Base-by-base conservation (phyloP, 139 green algal species). In the Monoraphidium neglectum region DNA sequence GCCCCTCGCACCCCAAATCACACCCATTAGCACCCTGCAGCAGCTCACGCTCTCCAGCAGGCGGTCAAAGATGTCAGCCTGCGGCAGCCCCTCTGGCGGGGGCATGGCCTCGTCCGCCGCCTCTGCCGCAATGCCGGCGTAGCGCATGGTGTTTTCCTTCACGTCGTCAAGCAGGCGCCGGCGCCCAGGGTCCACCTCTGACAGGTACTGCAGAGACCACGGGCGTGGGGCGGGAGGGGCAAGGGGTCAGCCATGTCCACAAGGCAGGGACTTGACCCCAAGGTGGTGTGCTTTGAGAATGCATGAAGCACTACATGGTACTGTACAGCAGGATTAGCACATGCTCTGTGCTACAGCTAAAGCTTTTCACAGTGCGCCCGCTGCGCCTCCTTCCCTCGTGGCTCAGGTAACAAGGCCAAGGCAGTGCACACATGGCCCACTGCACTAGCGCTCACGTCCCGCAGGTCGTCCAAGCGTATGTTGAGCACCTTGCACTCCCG, bases 41-140 rank as follows among this genome's bases (percentile, higher is more conserved):
- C 16, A 46, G 8, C 82, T 71, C 69, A 90, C 89, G 83, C 93
- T 86, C n/a, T 89, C 82, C 16, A 84, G 66, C 36, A 97, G 86
- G 4, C 94, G 87, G 77, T 98, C 93, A 79, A 91, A 97, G 18
- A 95, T 87, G 80, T 97, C 92, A 38, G 91, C 84, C 33, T 82
- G 70, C 8, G 90, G 43, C 32, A 60, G 1, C 47, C 43, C 43
- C 43, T 51, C 43, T 33, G 30, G 77, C 70, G 13, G 40, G n/a
- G 67, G 30, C 37, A 54, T 72, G 36, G 4, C 70, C 23, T 75
- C 74, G 77, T 98, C 95, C 15, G 93, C 94, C 21, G 92, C 93
- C 33, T 94, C 86, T 4, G 88, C 83, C 61, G 98, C 87, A 15
- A 98, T 74, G 23, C 79, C 77, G 4, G 90, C 51, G 74, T 97